Conservation (phyloP, 163 green algal species). For the Scenedesmus sp. region DNA sequence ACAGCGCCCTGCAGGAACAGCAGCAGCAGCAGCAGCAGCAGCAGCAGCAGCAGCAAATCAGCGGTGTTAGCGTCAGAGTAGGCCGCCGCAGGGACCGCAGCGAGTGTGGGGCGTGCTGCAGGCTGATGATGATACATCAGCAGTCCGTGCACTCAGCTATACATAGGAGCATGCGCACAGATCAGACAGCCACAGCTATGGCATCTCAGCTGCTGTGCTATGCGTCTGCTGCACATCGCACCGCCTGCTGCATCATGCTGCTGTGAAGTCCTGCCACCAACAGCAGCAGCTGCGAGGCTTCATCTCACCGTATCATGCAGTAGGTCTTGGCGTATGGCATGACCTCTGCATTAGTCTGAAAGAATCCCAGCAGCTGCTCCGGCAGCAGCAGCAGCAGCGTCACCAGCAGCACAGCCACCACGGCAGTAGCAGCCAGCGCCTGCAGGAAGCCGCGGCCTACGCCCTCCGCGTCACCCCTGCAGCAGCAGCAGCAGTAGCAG, state of each 20-base stretch:
- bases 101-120: too few relatives aligned
- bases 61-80: neutral
- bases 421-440: conserved; percentile 22
- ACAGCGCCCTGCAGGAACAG: conserved; percentile 26
- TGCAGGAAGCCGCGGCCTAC: conserved; percentile 46
- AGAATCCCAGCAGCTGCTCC: conserved; percentile 42
- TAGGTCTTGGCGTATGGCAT: conserved; percentile 53
- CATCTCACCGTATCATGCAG: conserved; percentile 52
- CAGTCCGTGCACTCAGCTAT: too few relatives aligned
- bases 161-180: too few relatives aligned
- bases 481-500: neutral
- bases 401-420: conserved; percentile 34
- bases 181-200: neutral
- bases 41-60: neutral
- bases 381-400: conserved; percentile 21
- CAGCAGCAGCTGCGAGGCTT: too few relatives aligned
- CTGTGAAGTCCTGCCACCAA: too few relatives aligned
- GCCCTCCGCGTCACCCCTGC: conserved; percentile 1
- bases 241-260: too few relatives aligned
- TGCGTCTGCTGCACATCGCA: too few relatives aligned
- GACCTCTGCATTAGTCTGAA: conserved; percentile 52
- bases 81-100: neutral
- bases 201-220: too few relatives aligned
- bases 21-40: neutral
- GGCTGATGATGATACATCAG: too few relatives aligned